phyloP scores from a whole-genome alignment of 768 basidiomycete species.

The Hypholoma fasciculare region DNA sequence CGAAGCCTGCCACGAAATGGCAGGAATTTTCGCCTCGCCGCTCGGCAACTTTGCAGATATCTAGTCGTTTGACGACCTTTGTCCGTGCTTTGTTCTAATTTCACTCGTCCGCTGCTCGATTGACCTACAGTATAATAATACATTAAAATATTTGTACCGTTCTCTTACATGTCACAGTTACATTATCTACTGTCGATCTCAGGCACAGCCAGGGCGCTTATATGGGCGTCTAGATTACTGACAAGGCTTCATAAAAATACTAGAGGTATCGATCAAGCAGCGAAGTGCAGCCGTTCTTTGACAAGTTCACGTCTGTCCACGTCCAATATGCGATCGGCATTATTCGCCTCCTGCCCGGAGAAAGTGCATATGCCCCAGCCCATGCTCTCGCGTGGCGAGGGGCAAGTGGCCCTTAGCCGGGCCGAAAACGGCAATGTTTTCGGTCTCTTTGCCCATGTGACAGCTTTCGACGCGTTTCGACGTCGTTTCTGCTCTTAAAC shows the following conservation, averaged over 20 bases:
- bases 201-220: background rate
- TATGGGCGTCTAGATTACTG: constrained; percentile 1
- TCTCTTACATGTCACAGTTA: too few species aligned
- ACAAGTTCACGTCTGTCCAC: too few species aligned
- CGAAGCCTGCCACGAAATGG: constrained; percentile 2
- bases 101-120: background rate
- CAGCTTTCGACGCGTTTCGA: background rate
- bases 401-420: background rate
- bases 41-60: background rate
- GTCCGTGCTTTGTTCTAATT: background rate
- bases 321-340: too few species aligned
- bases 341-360: background rate
- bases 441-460: constrained; percentile 2
- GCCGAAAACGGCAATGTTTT: background rate
- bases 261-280: too few species aligned
- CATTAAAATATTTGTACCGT: too few species aligned
- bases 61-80: background rate
- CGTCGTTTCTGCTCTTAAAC: constrained; percentile 5
- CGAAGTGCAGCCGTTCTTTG: too few species aligned
- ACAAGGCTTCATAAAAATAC: too few species aligned
- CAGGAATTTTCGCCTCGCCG: background rate
- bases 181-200: background rate
- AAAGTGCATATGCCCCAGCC: background rate
- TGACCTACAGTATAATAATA: too few species aligned
- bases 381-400: background rate